Conservation (phyloP, 257 asterid species). For the Capsicum rhomboideum region DNA sequence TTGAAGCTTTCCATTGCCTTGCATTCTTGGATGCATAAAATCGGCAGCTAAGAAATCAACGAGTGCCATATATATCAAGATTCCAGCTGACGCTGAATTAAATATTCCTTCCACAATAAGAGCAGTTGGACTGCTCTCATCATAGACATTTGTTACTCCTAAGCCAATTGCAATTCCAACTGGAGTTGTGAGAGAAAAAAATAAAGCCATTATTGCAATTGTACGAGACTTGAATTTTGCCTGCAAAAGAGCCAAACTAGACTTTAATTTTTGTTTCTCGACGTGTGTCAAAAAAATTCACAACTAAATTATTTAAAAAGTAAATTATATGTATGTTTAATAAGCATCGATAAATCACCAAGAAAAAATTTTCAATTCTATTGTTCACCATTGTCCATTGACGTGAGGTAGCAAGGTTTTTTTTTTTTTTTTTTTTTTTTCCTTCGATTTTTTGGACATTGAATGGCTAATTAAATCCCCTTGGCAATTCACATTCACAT, state of each 20-base stretch:
- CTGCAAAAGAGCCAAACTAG: not conserved
- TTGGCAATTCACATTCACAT: too few relatives aligned
- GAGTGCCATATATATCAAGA: constrained; percentile 6
- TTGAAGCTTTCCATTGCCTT: constrained; percentile 4
- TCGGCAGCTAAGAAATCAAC: constrained; percentile 6
- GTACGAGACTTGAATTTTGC: not conserved
- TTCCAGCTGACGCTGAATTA: constrained; percentile 5
- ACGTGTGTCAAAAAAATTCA: too few relatives aligned
- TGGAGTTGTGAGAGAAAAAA: constrained; percentile 10
- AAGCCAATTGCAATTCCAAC: not conserved
- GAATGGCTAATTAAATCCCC: too few relatives aligned
- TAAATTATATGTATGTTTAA: too few relatives aligned
- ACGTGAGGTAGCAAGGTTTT: not conserved
- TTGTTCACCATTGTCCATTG: not conserved
- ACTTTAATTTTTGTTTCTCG: too few relatives aligned
- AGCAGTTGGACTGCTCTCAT: constrained; percentile 3
- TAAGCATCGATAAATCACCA: too few relatives aligned
- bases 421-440: too few relatives aligned
- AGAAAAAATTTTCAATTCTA: too few relatives aligned
- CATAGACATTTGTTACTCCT: not conserved
- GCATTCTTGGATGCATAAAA: constrained; percentile 10
- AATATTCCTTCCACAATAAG: constrained; percentile 5
- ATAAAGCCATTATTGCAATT: not conserved
- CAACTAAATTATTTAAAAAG: too few relatives aligned
- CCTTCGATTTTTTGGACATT: too few relatives aligned